These are phyloP conservation scores for Prunus mume DNA, from an alignment of 306 rosid species.

Conservation along the genomic window DNA sequence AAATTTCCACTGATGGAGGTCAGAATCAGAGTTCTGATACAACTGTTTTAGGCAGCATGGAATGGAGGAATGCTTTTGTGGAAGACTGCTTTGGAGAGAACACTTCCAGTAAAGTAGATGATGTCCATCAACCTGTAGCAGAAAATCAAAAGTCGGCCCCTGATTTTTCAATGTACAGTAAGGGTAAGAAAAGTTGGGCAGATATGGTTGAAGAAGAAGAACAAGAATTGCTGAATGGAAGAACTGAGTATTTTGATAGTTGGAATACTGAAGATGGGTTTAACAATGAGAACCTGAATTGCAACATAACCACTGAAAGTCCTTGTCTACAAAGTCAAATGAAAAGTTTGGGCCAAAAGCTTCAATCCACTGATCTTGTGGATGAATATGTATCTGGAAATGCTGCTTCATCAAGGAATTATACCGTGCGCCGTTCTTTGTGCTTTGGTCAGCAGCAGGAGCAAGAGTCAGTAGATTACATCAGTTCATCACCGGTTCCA, in stretches of 20 bases:
- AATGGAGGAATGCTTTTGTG: background rate
- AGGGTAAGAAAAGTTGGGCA: slow-evolving; percentile 85
- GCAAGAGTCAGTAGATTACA: slow-evolving; percentile 23
- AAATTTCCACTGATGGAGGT: slow-evolving; percentile 1
- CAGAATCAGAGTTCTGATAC: slow-evolving; percentile 20
- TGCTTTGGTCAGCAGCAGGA: slow-evolving; percentile 37
- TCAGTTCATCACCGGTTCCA: slow-evolving; percentile 31
- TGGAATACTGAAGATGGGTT: slow-evolving; percentile 28
- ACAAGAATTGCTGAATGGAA: slow-evolving; percentile 19
- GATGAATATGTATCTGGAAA: slow-evolving; percentile 24
- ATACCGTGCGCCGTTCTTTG: slow-evolving; percentile 53
- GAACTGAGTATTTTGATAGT: slow-evolving; percentile 19
- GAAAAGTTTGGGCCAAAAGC: slow-evolving; percentile 35
- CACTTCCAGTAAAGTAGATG: slow-evolving; percentile 14
- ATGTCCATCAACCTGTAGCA: background rate
- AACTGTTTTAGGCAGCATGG: background rate
- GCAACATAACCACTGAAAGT: slow-evolving; percentile 43
- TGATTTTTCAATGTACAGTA: slow-evolving; percentile 21
- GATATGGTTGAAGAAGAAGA: slow-evolving; percentile 91
- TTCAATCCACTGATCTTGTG: slow-evolving; percentile 35
- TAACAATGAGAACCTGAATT: slow-evolving; percentile 56
- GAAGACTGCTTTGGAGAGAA: slow-evolving; percentile 17
- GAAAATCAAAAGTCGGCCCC: slow-evolving; percentile 20
- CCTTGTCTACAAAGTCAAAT: slow-evolving; percentile 34
- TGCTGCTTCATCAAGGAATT: slow-evolving; percentile 43